Percentiles rank a stretch among this genome's conserved stretches.
phyloP scores from a whole-genome alignment of 371 early-diverging fungal genomes.

The Mortierella sp. region DNA sequence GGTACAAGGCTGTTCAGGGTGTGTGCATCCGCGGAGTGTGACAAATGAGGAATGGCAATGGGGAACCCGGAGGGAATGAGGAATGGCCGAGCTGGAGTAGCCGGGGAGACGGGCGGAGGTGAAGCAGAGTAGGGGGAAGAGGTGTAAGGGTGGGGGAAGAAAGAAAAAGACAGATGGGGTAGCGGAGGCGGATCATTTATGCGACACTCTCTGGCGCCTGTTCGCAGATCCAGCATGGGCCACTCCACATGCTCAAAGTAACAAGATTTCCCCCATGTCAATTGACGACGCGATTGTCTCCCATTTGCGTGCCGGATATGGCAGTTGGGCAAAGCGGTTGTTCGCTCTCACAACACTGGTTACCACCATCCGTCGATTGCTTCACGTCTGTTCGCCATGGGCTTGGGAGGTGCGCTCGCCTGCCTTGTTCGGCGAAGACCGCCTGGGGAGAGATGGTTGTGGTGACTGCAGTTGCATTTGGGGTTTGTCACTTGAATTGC shows the following conservation, averaged over 20 bases:
- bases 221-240: no score
- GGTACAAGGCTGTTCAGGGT: not conserved
- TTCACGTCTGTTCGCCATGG: no score
- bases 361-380: not conserved
- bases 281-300: no score
- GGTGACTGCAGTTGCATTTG: slow-evolving; percentile 5
- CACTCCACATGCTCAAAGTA: no score
- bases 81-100: not conserved
- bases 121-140: not conserved
- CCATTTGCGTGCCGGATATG: no score
- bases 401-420: not conserved
- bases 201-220: no score
- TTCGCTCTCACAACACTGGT: no score
- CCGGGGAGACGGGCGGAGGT: not conserved
- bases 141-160: not conserved
- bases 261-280: no score
- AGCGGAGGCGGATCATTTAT: no score
- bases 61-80: not conserved
- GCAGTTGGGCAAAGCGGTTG: no score
- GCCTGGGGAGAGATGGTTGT: not conserved
- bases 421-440: not conserved
- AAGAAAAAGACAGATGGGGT: no score
- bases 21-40: not conserved
- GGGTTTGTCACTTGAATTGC: slow-evolving; percentile 4
- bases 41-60: not conserved